These are phyloP conservation scores for Filobasidium floriforme DNA, from an alignment of 768 basidiomycete species.

Conservation along the genomic window DNA sequence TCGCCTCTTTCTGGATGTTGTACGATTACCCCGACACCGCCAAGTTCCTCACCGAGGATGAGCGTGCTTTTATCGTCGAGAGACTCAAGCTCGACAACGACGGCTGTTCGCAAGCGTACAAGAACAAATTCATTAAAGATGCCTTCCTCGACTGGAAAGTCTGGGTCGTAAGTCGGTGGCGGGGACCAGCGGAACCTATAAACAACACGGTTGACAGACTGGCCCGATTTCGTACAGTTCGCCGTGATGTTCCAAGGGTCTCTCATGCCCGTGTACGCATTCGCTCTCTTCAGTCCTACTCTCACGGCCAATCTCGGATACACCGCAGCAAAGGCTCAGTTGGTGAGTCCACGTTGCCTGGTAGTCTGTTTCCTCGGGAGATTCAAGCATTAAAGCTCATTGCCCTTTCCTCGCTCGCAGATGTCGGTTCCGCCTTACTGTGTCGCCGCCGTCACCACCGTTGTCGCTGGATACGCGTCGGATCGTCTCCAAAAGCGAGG, in stretches of 20 bases:
- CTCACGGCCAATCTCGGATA: constrained; percentile 32
- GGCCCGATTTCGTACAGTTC: not conserved
- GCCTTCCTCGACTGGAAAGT: constrained; percentile 31
- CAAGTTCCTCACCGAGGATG: constrained; percentile 64
- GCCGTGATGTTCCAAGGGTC: constrained; percentile 29
- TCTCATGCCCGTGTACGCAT: constrained; percentile 31
- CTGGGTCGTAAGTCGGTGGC: constrained; percentile 21
- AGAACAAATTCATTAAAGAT: constrained; percentile 29
- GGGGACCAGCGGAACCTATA: not conserved
- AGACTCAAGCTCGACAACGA: constrained; percentile 29
- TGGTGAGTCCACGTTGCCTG: constrained; percentile 16
- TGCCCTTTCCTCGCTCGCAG: not conserved
- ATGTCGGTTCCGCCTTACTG: constrained; percentile 27
- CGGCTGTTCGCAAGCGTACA: constrained; percentile 28
- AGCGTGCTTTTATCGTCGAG: constrained; percentile 49
- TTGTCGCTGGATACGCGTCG: constrained; percentile 28
- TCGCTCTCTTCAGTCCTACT: constrained; percentile 31
- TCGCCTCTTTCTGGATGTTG: constrained; percentile 64
- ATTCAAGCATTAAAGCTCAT: not conserved
- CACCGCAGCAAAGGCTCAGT: constrained; percentile 30
- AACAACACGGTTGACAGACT: not conserved
- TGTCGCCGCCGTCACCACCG: constrained; percentile 26
- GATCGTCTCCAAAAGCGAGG: constrained; percentile 29
- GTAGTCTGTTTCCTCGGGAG: not conserved
- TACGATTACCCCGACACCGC: constrained; percentile 78